Conservation (phyloP, 192 early-diverging fungal genomes). For the Coemansia sp. region DNA sequence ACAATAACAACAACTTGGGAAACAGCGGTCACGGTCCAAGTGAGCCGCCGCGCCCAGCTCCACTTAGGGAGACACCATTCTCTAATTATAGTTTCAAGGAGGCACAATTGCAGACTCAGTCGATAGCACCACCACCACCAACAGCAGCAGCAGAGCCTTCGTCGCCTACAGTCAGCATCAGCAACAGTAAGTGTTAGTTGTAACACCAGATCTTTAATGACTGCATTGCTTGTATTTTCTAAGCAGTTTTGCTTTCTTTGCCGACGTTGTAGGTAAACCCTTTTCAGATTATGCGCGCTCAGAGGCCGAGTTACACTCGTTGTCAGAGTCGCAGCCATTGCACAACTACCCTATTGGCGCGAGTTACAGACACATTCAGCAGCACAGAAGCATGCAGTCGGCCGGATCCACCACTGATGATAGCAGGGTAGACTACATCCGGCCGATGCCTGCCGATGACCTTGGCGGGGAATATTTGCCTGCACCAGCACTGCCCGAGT, state of each 20-base stretch:
- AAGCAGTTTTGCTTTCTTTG: background rate
- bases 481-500: slow-evolving; percentile 1
- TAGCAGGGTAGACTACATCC: background rate
- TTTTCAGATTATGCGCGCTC: slow-evolving; percentile 3
- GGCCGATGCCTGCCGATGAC: background rate
- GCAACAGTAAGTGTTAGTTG: slow-evolving; percentile 9
- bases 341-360: background rate
- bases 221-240: background rate
- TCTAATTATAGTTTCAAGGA: slow-evolving; percentile 54
- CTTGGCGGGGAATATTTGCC: background rate
- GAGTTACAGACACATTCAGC: background rate
- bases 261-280: background rate
- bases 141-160: slow-evolving; percentile 12
- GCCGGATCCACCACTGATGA: slow-evolving; percentile 3
- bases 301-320: background rate
- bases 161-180: slow-evolving; percentile 25
- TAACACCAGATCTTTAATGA: background rate
- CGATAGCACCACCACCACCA: background rate
- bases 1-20: slow-evolving; percentile 1
- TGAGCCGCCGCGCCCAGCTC: background rate
- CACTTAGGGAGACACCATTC: slow-evolving; percentile 34
- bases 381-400: background rate
- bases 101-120: slow-evolving; percentile 27
- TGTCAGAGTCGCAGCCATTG: background rate
- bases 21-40: background rate